These are phyloP conservation scores for Mucor plumbeus DNA, from an alignment of 371 early-diverging fungal genomes.

Conservation along the genomic window DNA sequence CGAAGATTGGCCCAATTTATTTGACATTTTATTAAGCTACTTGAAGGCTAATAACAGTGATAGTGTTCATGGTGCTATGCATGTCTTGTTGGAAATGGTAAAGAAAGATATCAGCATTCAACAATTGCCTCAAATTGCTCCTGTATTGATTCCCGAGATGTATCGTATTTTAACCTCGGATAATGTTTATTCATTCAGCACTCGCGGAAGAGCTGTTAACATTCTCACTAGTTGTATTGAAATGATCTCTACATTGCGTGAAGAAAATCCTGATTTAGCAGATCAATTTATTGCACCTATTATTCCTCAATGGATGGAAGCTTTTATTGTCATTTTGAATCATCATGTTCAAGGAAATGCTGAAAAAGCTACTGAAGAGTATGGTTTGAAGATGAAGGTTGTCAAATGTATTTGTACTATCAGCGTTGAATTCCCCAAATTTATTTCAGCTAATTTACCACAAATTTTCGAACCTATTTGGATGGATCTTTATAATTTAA, in stretches of 20 bases:
- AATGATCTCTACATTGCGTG: conserved; percentile 78
- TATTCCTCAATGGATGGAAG: conserved; percentile 79
- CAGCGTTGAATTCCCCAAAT: conserved; percentile 65
- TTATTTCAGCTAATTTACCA: conserved; percentile 54
- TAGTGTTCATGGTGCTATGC: conserved; percentile 88
- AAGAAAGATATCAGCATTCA: conserved; percentile 85
- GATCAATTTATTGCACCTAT: conserved; percentile 76
- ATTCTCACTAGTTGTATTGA: conserved; percentile 86
- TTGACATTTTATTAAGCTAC: conserved; percentile 75
- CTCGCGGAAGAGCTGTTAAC: conserved; percentile 78
- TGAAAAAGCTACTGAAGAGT: conserved; percentile 59
- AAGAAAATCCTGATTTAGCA: conserved; percentile 73
- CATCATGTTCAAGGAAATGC: conserved; percentile 55
- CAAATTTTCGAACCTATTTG: conserved; percentile 68
- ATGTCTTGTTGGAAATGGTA: conserved; percentile 86
- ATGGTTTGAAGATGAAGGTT: conserved; percentile 75
- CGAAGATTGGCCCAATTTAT: conserved; percentile 92
- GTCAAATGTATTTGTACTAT: conserved; percentile 71
- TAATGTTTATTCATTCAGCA: conserved; percentile 66
- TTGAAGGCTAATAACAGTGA: conserved; percentile 71
- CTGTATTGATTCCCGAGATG: conserved; percentile 84
- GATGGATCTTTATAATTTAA: conserved; percentile 64
- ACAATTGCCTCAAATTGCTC: conserved; percentile 81
- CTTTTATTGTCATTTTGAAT: conserved; percentile 68
- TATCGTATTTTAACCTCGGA: conserved; percentile 70